Evolutionary conservation across 2,329 filamentous ascomycete species (phyloP), one percentile per base, ranked within the genome.

Genomic region (Whalleya microplaca): DNA sequence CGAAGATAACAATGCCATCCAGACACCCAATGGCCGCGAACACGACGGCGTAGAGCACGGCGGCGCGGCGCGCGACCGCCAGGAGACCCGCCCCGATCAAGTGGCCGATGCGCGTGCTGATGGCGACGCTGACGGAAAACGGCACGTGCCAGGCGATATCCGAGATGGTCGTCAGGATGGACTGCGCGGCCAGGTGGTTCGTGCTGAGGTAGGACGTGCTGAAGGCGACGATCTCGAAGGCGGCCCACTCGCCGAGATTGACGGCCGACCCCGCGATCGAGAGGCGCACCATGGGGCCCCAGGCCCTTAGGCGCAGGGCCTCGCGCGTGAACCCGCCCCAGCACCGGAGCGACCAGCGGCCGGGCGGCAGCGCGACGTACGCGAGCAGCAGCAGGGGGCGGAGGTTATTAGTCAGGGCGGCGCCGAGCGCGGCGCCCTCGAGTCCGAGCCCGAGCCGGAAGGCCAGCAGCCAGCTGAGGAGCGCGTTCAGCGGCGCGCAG

Each of bases 401-500:
- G 2, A 83, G 69, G 37, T 78, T 75, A 52, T 83, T 80, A 14
- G 78, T 77, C 0, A 81, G 58, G 0, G 80, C 80, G 2, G 75
- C 75, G 12, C 78, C 79, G 1, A 83, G 67, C 0, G 82, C 79
- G 0, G 82, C 80, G 2, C 82, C 82, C 1, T 75, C 74, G 5
- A 84, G 76, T 0, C 80, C 78, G 75, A 80, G 75, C 1, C 56
- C 69, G 7, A 76, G 41, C 8, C 62, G 66, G 56, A 77, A 74
- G 1, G 74, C 79, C 16, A 83, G 78, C 2, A 80, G 50, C 72
- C 80, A 83, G 64, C 79, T 81, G 21, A 82, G 68, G 0, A 77
- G 51, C 14, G 78, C 76, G 58, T 83, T 83, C 14, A 80, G 56
- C 0, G 80, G 80, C 0, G 78, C 75, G 41, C 78, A 78, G 21